Evolutionary conservation across 345 rosid genomes (phyloP).

Genomic region (Salix purpurea): DNA sequence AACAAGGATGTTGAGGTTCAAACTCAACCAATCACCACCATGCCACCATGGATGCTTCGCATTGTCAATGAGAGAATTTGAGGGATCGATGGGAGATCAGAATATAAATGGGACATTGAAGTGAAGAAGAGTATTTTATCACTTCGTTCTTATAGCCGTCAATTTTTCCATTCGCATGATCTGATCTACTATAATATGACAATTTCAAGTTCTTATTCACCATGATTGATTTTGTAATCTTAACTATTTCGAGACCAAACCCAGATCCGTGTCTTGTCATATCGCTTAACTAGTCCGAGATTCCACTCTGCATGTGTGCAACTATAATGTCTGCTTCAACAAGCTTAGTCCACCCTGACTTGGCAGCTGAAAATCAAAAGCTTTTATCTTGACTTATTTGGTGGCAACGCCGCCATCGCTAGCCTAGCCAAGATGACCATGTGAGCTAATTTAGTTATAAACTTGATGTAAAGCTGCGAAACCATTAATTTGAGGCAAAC

Average conservation of each 20-base stretch:
- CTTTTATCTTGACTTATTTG: too few species aligned
- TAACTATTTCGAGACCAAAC: background rate
- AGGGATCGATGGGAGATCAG: background rate
- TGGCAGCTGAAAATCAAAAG: too few species aligned
- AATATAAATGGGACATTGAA: background rate
- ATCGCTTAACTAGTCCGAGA: too few species aligned
- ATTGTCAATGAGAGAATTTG: conserved; percentile 12
- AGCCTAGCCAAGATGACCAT: too few species aligned
- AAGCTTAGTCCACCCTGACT: too few species aligned
- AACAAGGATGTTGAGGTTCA: conserved; percentile 22
- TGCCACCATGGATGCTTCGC: conserved; percentile 49
- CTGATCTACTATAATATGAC: background rate
- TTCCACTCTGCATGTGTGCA: too few species aligned
- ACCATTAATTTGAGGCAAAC: too few species aligned
- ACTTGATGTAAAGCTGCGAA: too few species aligned
- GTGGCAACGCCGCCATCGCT: too few species aligned
- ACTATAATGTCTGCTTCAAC: too few species aligned
- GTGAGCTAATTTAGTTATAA: too few species aligned
- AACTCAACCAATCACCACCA: conserved; percentile 12
- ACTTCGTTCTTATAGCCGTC: background rate
- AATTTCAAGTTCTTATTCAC: background rate
- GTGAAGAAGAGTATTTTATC: background rate
- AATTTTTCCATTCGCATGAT: background rate
- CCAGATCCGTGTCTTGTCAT: background rate
- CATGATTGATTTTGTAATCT: background rate